Percentiles rank a stretch among this genome's conserved stretches.
These are phyloP conservation scores for Trichophyton simii DNA, from an alignment of 2,329 filamentous ascomycete species.

Conservation along the genomic window DNA sequence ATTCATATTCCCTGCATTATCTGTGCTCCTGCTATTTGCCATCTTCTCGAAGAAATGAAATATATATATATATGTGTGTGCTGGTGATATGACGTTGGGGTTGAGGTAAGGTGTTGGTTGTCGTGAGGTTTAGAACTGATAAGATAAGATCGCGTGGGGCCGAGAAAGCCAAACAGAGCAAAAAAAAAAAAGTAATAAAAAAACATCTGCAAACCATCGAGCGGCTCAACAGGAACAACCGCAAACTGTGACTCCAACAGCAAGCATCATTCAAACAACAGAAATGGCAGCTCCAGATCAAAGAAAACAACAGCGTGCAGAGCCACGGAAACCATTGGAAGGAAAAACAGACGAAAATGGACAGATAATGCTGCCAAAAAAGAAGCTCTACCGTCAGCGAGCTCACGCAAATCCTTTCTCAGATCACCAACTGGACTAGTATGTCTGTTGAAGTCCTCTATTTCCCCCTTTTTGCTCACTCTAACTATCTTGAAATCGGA, in stretches of 20 bases:
- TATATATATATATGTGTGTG: not conserved
- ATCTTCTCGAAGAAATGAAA: not conserved
- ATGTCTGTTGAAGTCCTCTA: constrained; percentile 25
- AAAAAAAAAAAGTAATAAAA: not conserved
- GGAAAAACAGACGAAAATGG: constrained; percentile 14
- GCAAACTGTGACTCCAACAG: no score
- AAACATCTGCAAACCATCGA: no score
- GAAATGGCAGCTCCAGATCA: constrained; percentile 16
- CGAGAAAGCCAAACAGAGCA: not conserved
- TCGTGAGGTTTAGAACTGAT: not conserved
- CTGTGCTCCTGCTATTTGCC: not conserved
- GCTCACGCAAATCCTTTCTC: constrained; percentile 98
- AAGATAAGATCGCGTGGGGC: constrained; percentile 6
- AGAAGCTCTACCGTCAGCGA: constrained; percentile 91
- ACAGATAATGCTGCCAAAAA: constrained; percentile 54
- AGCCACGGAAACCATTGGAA: constrained; percentile 45
- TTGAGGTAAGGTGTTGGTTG: not conserved
- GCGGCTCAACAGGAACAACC: no score
- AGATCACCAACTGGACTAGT: constrained; percentile 84
- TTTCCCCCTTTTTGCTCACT: constrained; percentile 1
- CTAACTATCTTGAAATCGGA: not conserved
- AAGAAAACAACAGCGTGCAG: constrained; percentile 55
- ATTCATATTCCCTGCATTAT: no score
- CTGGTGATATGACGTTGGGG: not conserved
- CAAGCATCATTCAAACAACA: not conserved